Base-by-base conservation (phyloP, 1,139 yeast genomes). In the Candida mesenterica region DNA sequence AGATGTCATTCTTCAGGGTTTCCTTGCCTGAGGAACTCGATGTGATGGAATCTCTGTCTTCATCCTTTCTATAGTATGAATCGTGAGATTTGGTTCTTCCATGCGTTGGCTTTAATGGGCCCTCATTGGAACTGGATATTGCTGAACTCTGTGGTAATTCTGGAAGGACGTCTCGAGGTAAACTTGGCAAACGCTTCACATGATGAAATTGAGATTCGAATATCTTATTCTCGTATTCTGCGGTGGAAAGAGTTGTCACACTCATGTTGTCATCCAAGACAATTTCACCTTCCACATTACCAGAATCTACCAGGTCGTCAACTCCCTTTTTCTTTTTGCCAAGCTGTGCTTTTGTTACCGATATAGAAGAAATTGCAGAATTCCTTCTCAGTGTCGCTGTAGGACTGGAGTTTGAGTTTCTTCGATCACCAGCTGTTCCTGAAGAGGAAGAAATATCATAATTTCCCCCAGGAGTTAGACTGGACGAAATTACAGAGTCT, bases 221-320 rank as follows among this genome's bases (percentile, higher is more conserved):
- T 2, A 78, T 55, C 15, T 68, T 68, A 39, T 76, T 77, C 44
- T 78, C 81, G 42, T 75, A 78, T 17, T 78, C 78, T 3, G 72
- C 56, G 0, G 81, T 75, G 3, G 79, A 68, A 1, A 71, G 55
- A 0, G 82, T 75, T 1, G 57, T 48, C 1, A 76, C 44, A 34
- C 79, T 72, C 10, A 55, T 48, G 8, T 50, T 59, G 40, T 64
- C 75, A 33, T 50, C 50, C 17, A 51, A 41, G 7, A n/a, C 28
- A 33, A 34, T 33, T 37, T 28, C 30, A 9, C 6, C 23, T 7
- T 4, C 28, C 15, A 16, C 12, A 10, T 9, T 15, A 13, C 22
- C 17, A 14, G 9, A 13, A 12, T 9, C 24, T 12, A 7, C 16
- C 22, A 19, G 18, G 17, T 32, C 28, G 12, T 13, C 25, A 8